Evolutionary conservation across 371 early-diverging fungal genomes (phyloP), one percentile per base, ranked within the genome.

Genomic region (Choanephora cucurbitarum): DNA sequence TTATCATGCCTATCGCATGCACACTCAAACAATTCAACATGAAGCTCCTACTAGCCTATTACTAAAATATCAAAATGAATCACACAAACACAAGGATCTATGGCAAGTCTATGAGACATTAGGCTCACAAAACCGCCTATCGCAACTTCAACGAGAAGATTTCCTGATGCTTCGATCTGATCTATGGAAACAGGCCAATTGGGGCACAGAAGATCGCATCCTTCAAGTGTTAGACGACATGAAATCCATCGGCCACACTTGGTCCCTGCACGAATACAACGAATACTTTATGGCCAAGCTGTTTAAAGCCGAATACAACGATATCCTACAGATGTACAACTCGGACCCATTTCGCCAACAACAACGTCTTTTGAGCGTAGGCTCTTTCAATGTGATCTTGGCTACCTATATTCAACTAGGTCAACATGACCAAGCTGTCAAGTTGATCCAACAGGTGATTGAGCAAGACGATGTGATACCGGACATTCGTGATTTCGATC

Each of bases 201-300:
- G 79, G 79, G 69, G 67, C 0, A 49, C 51, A 14, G 76, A 79
- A 52, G 70, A 70, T 19, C 60, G 60, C 18, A 66, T 79, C 1
- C 46, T 73, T 1, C 57, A 64, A 33, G 65, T 68, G 2, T 51
- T 79, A 2, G 42, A 73, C 1, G 73, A 75, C 54, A 73, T 75
- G 76, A 67, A 69, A 22, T n/a, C 24, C 13, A 17, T 37, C 1
- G 73, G 73, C 14, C 57, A 64, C 23, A 39, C 24, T 4, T 79
- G 79, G 79, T 58, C 63, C 0, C 42, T 60, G 10, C 18, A 52
- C 4, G 76, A 79, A 51, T 79, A 75, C 54, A 72, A 71, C 21
- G 79, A 79, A 19, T 75, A 68, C 41, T 75, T 75, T 52, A 65
- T 64, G 48, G 71, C 68, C 31, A 70, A 71, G 49, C 23, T 79